phyloP scores from a whole-genome alignment of 768 basidiomycete species.

The Phallus indusiatus region DNA sequence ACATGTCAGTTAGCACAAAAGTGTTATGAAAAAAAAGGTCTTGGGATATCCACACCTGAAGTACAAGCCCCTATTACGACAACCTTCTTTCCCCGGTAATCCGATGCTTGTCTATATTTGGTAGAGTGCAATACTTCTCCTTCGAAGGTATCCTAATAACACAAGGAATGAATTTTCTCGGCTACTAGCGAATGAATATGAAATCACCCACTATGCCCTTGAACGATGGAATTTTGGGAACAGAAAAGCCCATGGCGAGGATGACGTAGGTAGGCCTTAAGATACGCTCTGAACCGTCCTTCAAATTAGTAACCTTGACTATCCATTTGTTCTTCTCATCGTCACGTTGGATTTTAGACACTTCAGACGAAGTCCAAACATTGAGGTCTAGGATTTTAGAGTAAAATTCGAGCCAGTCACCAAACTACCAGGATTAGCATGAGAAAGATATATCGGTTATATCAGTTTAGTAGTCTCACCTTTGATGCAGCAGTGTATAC shows the following conservation, averaged over 20 bases:
- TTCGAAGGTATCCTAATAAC: constrained; percentile 43
- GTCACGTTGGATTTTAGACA: constrained; percentile 7
- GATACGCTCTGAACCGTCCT: constrained; percentile 11
- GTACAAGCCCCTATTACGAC: constrained; percentile 60
- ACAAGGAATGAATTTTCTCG: background rate
- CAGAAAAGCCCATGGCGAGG: constrained; percentile 46
- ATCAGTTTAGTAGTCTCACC: constrained; percentile 6
- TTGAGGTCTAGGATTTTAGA: constrained; percentile 51
- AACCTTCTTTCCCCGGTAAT: constrained; percentile 60
- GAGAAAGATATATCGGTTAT: background rate
- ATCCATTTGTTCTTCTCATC: constrained; percentile 14
- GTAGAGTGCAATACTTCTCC: constrained; percentile 55
- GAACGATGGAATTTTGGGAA: constrained; percentile 36
- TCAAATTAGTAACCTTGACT: constrained; percentile 15
- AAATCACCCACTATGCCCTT: constrained; percentile 20
- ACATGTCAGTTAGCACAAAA: no score
- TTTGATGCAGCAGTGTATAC: constrained; percentile 47
- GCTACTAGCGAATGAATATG: background rate
- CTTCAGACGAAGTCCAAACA: constrained; percentile 38
- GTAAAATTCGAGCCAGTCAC: constrained; percentile 60
- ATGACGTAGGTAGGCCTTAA: constrained; percentile 35
- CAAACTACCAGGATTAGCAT: constrained; percentile 31
- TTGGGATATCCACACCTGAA: constrained; percentile 27
- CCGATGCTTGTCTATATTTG: constrained; percentile 42
- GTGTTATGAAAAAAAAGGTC: background rate